A percentile compares a stretch with the other conserved stretches of the same genome.
Evolutionary conservation across 305 asterid genomes (phyloP).

Genomic region (Stenogyne calaminthoides): DNA sequence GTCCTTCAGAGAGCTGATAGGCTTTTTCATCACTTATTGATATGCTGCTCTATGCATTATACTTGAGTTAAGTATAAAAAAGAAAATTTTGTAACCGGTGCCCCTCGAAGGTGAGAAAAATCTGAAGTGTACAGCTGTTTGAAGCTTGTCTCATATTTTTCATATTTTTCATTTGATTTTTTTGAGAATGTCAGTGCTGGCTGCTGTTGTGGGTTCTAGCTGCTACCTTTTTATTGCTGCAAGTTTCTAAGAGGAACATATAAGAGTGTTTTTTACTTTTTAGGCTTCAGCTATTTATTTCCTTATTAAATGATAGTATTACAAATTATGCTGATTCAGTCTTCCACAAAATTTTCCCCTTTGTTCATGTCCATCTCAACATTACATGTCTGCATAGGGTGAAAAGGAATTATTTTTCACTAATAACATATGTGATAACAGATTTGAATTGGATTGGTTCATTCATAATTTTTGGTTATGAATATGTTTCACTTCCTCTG

Average conservation of each 20-base stretch:
- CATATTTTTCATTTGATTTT: background rate
- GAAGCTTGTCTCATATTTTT: background rate
- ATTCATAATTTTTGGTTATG: slow-evolving; percentile 2
- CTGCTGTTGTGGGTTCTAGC: background rate
- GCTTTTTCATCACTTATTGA: background rate
- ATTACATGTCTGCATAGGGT: background rate
- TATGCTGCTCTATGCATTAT: background rate
- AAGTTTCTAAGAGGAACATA: slow-evolving; percentile 13
- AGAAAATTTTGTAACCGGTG: background rate
- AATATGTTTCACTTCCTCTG: background rate
- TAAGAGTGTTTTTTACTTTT: background rate
- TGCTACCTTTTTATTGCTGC: background rate
- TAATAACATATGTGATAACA: background rate
- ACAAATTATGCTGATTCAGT: background rate
- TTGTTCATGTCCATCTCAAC: background rate
- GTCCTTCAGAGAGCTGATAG: background rate
- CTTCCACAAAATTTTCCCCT: background rate
- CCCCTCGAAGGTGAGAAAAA: background rate
- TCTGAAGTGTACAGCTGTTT: background rate
- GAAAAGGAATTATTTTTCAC: background rate
- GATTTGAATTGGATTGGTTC: background rate
- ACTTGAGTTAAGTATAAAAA: background rate
- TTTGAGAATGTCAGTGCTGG: background rate
- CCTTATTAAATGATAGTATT: background rate
- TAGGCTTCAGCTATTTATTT: background rate